A percentile compares a stretch with the other conserved stretches of the same genome.
Evolutionary conservation across 176 grass and related monocot species (phyloP).

Genomic region (Oryza meyeriana): DNA sequence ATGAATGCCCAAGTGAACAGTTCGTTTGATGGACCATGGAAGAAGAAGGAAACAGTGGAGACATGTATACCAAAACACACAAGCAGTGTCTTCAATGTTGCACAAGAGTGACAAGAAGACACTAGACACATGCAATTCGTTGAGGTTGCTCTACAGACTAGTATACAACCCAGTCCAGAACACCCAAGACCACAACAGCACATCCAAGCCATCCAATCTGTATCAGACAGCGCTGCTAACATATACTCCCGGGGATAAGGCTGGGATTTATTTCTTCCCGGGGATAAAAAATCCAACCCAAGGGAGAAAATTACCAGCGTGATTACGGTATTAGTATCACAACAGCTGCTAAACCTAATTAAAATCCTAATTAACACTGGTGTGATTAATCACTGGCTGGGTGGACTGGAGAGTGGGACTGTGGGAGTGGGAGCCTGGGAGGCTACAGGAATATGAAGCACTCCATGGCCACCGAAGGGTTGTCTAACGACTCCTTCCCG

Average conservation of each 20-base stretch:
- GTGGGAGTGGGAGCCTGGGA: not conserved
- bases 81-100: not conserved
- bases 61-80: not conserved
- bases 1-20: slow-evolving; percentile 6
- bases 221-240: not conserved
- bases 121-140: no score
- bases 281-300: slow-evolving; percentile 21
- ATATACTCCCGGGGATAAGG: no score
- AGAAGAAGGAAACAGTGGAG: not conserved
- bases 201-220: not conserved
- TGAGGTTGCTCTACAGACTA: not conserved
- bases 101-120: not conserved
- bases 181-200: not conserved
- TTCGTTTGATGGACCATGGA: slow-evolving; percentile 15
- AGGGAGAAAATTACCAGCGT: not conserved
- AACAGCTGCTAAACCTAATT: not conserved
- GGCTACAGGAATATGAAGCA: slow-evolving; percentile 92
- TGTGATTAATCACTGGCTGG: not conserved
- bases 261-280: not conserved
- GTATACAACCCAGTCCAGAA: not conserved
- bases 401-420: not conserved
- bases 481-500: slow-evolving; percentile 73
- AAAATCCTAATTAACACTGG: not conserved
- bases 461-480: slow-evolving; percentile 84
- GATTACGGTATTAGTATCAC: not conserved